Percentiles rank a stretch among this genome's conserved stretches.
These are phyloP conservation scores for Kazachstania bromeliacearum DNA, from an alignment of 805 yeast species.

Conservation along the genomic window DNA sequence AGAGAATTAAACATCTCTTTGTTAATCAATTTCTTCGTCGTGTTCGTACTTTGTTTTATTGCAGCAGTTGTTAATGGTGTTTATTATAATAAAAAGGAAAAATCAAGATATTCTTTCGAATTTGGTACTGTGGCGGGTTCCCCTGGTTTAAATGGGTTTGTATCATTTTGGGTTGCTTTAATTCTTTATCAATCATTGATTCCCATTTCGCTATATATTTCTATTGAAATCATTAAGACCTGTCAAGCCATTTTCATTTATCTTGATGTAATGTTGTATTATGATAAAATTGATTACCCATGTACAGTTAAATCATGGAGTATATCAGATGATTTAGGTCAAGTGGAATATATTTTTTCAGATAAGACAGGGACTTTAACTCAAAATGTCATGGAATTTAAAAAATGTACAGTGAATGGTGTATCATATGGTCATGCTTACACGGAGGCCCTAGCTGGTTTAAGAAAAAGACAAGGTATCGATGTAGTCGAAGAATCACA, in stretches of 20 bases:
- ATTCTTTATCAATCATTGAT: slow-evolving; percentile 72
- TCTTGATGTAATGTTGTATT: slow-evolving; percentile 65
- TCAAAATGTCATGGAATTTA: slow-evolving; percentile 80
- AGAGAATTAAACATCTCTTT: slow-evolving; percentile 65
- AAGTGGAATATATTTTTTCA: slow-evolving; percentile 74
- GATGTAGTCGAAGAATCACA: slow-evolving; percentile 57
- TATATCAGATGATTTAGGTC: slow-evolving; percentile 80
- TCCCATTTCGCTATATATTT: slow-evolving; percentile 73
- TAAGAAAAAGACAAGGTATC: slow-evolving; percentile 67
- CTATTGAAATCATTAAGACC: slow-evolving; percentile 75
- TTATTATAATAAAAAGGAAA: slow-evolving; percentile 38
- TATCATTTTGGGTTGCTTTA: slow-evolving; percentile 66
- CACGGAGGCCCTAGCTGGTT: slow-evolving; percentile 75
- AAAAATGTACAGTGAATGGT: slow-evolving; percentile 71
- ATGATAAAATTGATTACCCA: slow-evolving; percentile 62
- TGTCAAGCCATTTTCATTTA: slow-evolving; percentile 76
- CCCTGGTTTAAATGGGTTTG: slow-evolving; percentile 59
- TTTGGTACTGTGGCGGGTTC: slow-evolving; percentile 60
- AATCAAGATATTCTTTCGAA: slow-evolving; percentile 56
- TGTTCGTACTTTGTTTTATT: slow-evolving; percentile 58
- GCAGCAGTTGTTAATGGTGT: slow-evolving; percentile 67
- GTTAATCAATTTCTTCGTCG: slow-evolving; percentile 50
- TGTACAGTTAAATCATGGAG: slow-evolving; percentile 82
- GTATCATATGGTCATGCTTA: slow-evolving; percentile 68
- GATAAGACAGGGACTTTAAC: slow-evolving; percentile 82